Percentiles rank a stretch among this genome's conserved stretches.
phyloP scores from a whole-genome alignment of 371 early-diverging fungal genomes.

The Sporodiniella umbellata region DNA sequence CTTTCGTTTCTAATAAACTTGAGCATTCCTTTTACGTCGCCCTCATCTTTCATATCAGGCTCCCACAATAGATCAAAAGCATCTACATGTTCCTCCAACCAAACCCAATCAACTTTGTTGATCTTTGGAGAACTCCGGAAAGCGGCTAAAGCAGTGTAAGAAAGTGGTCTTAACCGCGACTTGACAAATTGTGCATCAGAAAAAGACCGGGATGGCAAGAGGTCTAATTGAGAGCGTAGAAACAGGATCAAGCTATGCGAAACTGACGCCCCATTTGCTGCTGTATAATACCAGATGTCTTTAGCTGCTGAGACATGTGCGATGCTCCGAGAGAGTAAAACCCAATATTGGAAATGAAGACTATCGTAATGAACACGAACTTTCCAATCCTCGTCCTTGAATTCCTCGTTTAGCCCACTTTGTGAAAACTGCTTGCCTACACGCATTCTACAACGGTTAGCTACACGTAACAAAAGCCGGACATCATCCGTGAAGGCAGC shows the following conservation, averaged over 20 bases:
- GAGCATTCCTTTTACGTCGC: constrained; percentile 9
- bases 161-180: constrained; percentile 20
- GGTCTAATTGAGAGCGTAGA: constrained; percentile 9
- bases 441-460: constrained; percentile 63
- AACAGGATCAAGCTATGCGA: constrained; percentile 23
- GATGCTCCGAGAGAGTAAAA: constrained; percentile 43
- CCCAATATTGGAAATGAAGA: constrained; percentile 52
- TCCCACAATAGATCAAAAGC: constrained; percentile 27
- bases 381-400: constrained; percentile 13
- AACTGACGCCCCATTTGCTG: constrained; percentile 22
- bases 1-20: constrained; percentile 23
- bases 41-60: not conserved
- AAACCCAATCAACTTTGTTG: constrained; percentile 17
- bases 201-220: constrained; percentile 10
- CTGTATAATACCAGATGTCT: constrained; percentile 34
- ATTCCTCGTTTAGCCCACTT: constrained; percentile 14
- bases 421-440: constrained; percentile 47
- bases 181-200: constrained; percentile 21
- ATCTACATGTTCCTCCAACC: constrained; percentile 19
- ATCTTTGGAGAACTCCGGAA: constrained; percentile 18
- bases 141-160: constrained; percentile 29
- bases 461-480: constrained; percentile 55
- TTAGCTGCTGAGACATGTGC: constrained; percentile 35
- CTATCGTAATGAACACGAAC: constrained; percentile 32
- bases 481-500: constrained; percentile 66